These are phyloP conservation scores for Crithidia mellificae DNA, from an alignment of 208 protist genomes.

Conservation along the genomic window DNA sequence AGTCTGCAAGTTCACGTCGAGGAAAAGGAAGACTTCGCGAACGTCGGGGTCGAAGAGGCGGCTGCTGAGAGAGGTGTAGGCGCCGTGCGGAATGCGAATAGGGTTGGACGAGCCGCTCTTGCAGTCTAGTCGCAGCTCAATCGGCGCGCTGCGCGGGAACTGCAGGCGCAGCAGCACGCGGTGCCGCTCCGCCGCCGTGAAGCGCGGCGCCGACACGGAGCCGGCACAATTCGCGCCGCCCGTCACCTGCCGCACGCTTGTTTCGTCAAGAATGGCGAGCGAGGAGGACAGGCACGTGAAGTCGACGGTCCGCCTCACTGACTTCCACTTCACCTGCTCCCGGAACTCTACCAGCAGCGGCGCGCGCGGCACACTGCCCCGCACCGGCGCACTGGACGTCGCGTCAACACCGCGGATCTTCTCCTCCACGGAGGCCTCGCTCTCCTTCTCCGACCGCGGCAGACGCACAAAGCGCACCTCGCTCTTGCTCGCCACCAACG, in stretches of 20 bases:
- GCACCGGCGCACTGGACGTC: not conserved
- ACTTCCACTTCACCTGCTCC: slow-evolving; percentile 33
- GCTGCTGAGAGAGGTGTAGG: slow-evolving; percentile 26
- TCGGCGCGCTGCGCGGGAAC: slow-evolving; percentile 32
- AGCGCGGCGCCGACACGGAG: slow-evolving; percentile 35
- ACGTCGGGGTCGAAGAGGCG: slow-evolving; percentile 35
- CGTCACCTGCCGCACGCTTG: slow-evolving; percentile 18
- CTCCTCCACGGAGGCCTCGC: slow-evolving; percentile 8
- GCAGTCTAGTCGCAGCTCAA: slow-evolving; percentile 53
- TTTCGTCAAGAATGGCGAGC: not conserved
- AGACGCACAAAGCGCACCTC: slow-evolving; percentile 32
- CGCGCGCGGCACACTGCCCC: not conserved
- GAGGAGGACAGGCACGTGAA: slow-evolving; percentile 35
- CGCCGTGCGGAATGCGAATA: slow-evolving; percentile 26
- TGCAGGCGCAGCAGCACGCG: slow-evolving; percentile 55
- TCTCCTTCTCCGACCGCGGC: slow-evolving; percentile 13
- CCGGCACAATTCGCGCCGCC: slow-evolving; percentile 24
- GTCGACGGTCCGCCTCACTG: slow-evolving; percentile 20
- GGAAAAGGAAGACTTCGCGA: slow-evolving; percentile 34
- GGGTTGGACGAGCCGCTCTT: slow-evolving; percentile 27
- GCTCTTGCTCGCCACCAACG: slow-evolving; percentile 18
- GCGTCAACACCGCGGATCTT: slow-evolving; percentile 8
- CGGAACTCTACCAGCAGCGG: slow-evolving; percentile 28
- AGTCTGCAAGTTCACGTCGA: slow-evolving; percentile 46
- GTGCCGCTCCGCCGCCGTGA: slow-evolving; percentile 49